Evolutionary conservation across 331 rosid species (phyloP), one percentile per base, ranked within the genome.

Genomic region (Malus hybrid): DNA sequence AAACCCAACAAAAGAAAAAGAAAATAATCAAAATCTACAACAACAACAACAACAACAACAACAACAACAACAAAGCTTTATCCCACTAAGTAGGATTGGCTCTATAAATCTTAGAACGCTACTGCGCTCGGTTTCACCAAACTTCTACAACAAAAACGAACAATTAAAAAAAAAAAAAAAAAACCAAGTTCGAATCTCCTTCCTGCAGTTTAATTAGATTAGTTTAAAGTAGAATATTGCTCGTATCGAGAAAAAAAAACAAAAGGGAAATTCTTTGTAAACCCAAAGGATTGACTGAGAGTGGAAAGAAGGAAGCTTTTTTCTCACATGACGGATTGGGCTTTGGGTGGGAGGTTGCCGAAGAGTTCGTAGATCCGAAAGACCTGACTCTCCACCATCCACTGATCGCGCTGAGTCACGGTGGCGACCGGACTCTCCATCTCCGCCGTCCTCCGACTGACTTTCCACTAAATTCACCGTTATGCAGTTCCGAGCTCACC

Each of bases 321-420:
- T 12, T 3, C 8, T 15, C 29, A 91, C 98, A 90, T 79, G 74
- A 85, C 39, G 18, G 86, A 78, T 81, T 94, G 87, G n/a, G 90
- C 88, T 66, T 71, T 78, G 76, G 67, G 87, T 22, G 93, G 93
- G 80, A 80, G 68, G 54, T 46, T 46, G 16, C 75, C 80, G 71
- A 88, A 88, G 85, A 74, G 65, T 1, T 84, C 36, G 87, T 90
- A 94, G 54, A 85, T 84, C 69, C 80, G 79, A 68, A 80, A 83
- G 27, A 90, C 93, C n/a, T 84, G 79, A 20, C 67, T 73, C 66
- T 93, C 94, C 2, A 90, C 92, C 74, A 39, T 76, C 83, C 86
- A 87, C 39, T 94, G 96, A 36, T 92, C 90, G 2, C 86, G 83
- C 68, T 94, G 90, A 27, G 86, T 83, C 78, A 75, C 88, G 18